phyloP scores from a whole-genome alignment of 1,139 yeast genomes.

The Blastobotrys proliferans region DNA sequence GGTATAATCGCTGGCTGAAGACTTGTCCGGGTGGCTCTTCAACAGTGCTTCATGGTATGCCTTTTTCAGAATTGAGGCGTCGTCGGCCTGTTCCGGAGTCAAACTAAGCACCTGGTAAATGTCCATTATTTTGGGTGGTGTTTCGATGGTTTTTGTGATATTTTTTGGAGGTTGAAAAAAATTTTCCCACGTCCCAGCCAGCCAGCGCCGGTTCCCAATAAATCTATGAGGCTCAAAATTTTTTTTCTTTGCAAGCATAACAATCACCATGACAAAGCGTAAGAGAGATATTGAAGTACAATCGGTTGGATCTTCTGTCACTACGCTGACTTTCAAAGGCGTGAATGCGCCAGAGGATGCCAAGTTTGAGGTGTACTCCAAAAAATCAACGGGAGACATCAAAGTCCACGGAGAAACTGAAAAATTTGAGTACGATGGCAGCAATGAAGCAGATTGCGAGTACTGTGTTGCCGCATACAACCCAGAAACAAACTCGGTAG shows the following conservation, averaged over 20 bases:
- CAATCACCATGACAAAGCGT: conserved; percentile 14
- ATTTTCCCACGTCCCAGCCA: too few relatives aligned
- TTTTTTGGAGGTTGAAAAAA: conserved; percentile 4
- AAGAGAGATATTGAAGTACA: conserved; percentile 13
- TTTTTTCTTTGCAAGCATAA: too few relatives aligned
- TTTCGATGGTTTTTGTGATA: not conserved
- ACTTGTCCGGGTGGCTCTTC: conserved; percentile 72
- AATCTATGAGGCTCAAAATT: not conserved
- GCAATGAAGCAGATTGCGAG: conserved; percentile 38
- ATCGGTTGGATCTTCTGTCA: conserved; percentile 11
- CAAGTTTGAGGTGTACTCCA: conserved; percentile 59
- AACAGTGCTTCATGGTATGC: conserved; percentile 64
- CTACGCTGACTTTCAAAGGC: conserved; percentile 66
- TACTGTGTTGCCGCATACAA: conserved; percentile 71
- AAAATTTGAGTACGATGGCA: conserved; percentile 69
- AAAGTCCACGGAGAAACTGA: conserved; percentile 77
- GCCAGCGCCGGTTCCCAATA: too few relatives aligned
- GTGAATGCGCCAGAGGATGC: conserved; percentile 57
- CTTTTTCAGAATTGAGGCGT: conserved; percentile 47
- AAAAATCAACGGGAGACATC: conserved; percentile 41
- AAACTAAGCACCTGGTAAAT: conserved; percentile 52
- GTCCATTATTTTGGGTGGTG: conserved; percentile 9
- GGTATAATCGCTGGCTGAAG: conserved; percentile 17
- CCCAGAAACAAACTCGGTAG: conserved; percentile 53
- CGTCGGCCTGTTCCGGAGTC: conserved; percentile 24